A percentile compares a stretch with the other conserved stretches of the same genome.
These are phyloP conservation scores for Gnomoniopsis smithogilvyi DNA, from an alignment of 2,329 filamentous ascomycete species.

Conservation along the genomic window DNA sequence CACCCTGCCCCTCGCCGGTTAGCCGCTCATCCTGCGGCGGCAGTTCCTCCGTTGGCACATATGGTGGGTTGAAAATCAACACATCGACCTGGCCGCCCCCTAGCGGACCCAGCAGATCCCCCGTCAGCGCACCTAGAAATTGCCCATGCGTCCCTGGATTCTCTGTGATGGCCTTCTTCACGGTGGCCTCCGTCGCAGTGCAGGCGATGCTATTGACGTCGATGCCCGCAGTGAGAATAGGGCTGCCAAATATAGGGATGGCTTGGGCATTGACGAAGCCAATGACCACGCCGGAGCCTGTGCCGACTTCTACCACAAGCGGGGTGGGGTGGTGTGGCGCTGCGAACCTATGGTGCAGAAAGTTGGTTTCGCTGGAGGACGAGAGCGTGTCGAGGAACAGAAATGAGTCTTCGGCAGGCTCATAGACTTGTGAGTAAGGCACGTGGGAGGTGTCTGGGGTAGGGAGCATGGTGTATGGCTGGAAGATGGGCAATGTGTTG, in stretches of 20 bases:
- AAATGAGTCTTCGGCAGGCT: constrained; percentile 94
- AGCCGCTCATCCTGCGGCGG: constrained; percentile 48
- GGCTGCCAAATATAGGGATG: constrained; percentile 66
- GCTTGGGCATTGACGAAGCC: constrained; percentile 82
- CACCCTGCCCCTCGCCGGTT: constrained; percentile 23
- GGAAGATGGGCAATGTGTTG: neutral
- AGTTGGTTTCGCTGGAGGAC: constrained; percentile 62
- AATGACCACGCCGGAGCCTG: constrained; percentile 91
- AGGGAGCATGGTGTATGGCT: constrained; percentile 65
- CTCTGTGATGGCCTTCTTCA: constrained; percentile 42
- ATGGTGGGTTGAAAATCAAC: constrained; percentile 94
- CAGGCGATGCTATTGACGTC: constrained; percentile 89
- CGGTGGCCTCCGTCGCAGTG: constrained; percentile 68
- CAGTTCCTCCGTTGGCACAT: constrained; percentile 80
- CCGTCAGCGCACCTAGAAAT: constrained; percentile 66
- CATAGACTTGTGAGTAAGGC: constrained; percentile 83
- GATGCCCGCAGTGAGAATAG: constrained; percentile 68
- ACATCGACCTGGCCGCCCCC: constrained; percentile 66
- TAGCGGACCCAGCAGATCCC: constrained; percentile 66
- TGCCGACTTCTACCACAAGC: constrained; percentile 80
- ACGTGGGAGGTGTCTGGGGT: constrained; percentile 94
- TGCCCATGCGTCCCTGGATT: constrained; percentile 34
- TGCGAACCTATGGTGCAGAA: constrained; percentile 63
- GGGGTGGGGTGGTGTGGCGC: constrained; percentile 38
- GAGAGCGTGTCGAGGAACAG: constrained; percentile 90